Evolutionary conservation across 805 yeast species (phyloP).

Genomic region (Metschnikowia lochheadii): DNA sequence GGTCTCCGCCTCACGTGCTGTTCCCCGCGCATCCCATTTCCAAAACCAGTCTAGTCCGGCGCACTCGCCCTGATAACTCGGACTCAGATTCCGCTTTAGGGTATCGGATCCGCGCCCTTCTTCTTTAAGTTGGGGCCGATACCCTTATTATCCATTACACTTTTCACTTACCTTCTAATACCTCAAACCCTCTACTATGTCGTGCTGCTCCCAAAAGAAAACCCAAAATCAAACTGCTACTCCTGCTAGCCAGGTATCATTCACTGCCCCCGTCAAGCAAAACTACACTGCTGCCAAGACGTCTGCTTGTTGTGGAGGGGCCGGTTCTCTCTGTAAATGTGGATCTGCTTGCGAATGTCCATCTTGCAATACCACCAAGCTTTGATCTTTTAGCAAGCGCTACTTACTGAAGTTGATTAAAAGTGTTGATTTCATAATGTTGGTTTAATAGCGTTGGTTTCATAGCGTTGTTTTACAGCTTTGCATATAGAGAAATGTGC

Average conservation of each 20-base stretch:
- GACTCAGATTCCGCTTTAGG: constrained; percentile 8
- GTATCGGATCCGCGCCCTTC: constrained; percentile 9
- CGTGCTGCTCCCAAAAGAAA: constrained; percentile 17
- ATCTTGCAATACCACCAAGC: constrained; percentile 42
- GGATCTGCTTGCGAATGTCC: constrained; percentile 38
- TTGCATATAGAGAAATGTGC: too few relatives aligned
- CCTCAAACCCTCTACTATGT: constrained; percentile 5
- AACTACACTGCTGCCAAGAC: constrained; percentile 14
- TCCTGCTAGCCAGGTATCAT: not conserved
- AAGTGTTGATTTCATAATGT: not conserved
- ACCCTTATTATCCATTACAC: not conserved
- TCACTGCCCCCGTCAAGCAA: constrained; percentile 13
- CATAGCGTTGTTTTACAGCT: too few relatives aligned
- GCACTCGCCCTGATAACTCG: constrained; percentile 4
- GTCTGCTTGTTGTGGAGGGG: constrained; percentile 25
- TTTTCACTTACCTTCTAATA: not conserved
- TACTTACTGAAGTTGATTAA: not conserved
- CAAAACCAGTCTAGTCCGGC: not conserved
- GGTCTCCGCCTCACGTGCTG: not conserved
- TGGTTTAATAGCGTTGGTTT: too few relatives aligned
- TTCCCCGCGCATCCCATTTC: not conserved
- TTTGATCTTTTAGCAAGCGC: constrained; percentile 14
- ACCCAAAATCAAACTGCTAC: not conserved
- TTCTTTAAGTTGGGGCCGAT: not conserved
- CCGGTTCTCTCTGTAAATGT: constrained; percentile 37